Base-by-base conservation (phyloP, 179 eudicot genomes). In the Nepenthes alata region DNA sequence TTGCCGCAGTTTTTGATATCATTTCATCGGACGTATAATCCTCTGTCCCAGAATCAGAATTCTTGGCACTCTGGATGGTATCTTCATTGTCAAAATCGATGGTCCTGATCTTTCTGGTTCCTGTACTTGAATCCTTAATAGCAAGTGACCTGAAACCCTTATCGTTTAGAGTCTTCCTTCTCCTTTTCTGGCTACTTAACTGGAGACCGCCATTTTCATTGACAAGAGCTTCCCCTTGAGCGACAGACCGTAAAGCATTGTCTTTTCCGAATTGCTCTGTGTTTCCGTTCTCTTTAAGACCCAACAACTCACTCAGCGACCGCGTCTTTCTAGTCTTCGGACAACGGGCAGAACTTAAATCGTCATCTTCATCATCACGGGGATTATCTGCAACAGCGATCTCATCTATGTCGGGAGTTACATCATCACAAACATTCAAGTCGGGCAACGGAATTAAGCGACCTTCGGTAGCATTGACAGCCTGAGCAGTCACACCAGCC, bases 281-380 rank as follows among this genome's bases (percentile, higher is more conserved):
- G 14, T 1, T 45, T 14, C 41, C 60, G 63, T 12, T 36, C 15
- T 55, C 64, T 25, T 49, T 67, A 11, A 47, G 47, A 0, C 58
- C 72, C 52, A 75, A 45, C 48, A 75, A 60, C 41, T 76, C 80
- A 12, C 76, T 72, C 71, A 76, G 64, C 36, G 72, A 64, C 59
- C 80, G 69, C 50, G 71, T 67, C 64, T 76, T 76, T 38, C 65
- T 73, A 56, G 39, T 47, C 48, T 72, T 76, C 10, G 75, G 45
- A 4, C 67, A 59, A 36, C 64, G 67, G 47, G 75, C 66, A 53
- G 16, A 13, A 14, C 75, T 70, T 47, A 71, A 64, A 54, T 72
- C 68, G 47, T 76, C 80, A 34, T 76, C 80, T 57, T 76, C 75
- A 3, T 75, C 75, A 39, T 75, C 79, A 53, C 63, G 67, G 9